Evolutionary conservation across 2,329 filamentous ascomycete species (phyloP), one percentile per base, ranked within the genome.

Genomic region (Aspergillus pseudoglaucus): DNA sequence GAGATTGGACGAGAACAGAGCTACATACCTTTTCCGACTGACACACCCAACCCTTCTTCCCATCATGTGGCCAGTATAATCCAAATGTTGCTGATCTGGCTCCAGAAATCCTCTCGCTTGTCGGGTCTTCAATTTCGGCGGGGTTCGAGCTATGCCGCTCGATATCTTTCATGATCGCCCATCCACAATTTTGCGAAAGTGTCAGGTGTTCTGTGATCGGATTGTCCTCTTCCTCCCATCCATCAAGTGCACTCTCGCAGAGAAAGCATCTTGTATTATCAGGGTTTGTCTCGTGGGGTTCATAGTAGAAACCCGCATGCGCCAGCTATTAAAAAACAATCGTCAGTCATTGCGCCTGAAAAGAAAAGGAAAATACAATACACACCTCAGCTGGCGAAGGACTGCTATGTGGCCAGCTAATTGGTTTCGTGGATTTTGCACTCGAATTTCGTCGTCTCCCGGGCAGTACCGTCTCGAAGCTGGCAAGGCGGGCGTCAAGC

Each of bases 211-310:
- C 93, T 44, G 78, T 77, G 4, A 94, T 75, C 0, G 93, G 88
- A 51, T 89, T 81, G 63, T 98, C 93, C 18, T 84, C 82, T 35
- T 84, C 78, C 60, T 97, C 91, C 93, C 93, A 98, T 50, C 90
- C 90, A 64, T 94, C 90, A 10, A 98, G 78, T 47, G 84, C 82
- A 64, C 88, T 87, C 53, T 82, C 75, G 71, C 93, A 98, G 33
- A 90, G 77, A 68, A 94, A 97, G 67, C 93, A 98, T 57, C 82
- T 80, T 42, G 88, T 88, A 67, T 97, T 97, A 67, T 98, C 93
- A 33, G 84, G 84, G 61, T 83, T 87, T 42, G 81, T 78, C 45
- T 81, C 76, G 12, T 80, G 82, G 2, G 93, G 91, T 51, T 84
- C 81, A 71, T 88, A 97, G 71, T 85, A 93, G 72, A 98, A 95